Evolutionary conservation across 225 moss, liverwort and hornwort species (phyloP).

Genomic region (Bryum argenteum): DNA sequence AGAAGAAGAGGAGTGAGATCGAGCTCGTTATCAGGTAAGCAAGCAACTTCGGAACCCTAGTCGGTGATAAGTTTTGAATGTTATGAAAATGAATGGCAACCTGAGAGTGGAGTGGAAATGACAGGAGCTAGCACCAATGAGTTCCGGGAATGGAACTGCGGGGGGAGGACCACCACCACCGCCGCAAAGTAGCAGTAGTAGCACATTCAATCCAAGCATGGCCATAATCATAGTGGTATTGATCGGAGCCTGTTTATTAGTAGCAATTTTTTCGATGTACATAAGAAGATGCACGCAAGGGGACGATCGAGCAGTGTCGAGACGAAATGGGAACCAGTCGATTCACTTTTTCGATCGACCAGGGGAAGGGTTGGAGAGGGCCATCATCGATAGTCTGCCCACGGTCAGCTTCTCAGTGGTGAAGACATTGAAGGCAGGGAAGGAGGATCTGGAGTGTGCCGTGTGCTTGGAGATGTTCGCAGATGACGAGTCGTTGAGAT

Average conservation of each 20-base stretch:
- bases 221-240: slow-evolving; percentile 55
- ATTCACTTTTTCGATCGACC: slow-evolving; percentile 38
- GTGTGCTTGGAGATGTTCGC: slow-evolving; percentile 75
- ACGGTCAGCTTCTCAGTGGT: slow-evolving; percentile 57
- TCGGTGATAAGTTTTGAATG: neutral
- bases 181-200: neutral
- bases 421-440: slow-evolving; percentile 38
- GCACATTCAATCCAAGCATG: slow-evolving; percentile 42
- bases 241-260: slow-evolving; percentile 35
- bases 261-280: slow-evolving; percentile 52
- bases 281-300: slow-evolving; percentile 42
- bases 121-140: slow-evolving; percentile 16
- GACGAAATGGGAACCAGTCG: slow-evolving; percentile 22
- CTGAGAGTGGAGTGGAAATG: neutral
- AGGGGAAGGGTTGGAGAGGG: slow-evolving; percentile 42
- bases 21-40: slow-evolving; percentile 1
- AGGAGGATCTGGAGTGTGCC: slow-evolving; percentile 63
- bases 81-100: neutral
- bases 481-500: slow-evolving; percentile 50
- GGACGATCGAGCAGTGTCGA: neutral
- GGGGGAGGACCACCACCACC: slow-evolving; percentile 10
- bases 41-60: slow-evolving; percentile 9
- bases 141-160: neutral
- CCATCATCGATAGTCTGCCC: slow-evolving; percentile 41
- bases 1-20: slow-evolving; percentile 34